A percentile compares a stretch with the other conserved stretches of the same genome.
phyloP scores from a whole-genome alignment of 2,329 filamentous ascomycete genomes.

The Amylocarpus encephaloides region DNA sequence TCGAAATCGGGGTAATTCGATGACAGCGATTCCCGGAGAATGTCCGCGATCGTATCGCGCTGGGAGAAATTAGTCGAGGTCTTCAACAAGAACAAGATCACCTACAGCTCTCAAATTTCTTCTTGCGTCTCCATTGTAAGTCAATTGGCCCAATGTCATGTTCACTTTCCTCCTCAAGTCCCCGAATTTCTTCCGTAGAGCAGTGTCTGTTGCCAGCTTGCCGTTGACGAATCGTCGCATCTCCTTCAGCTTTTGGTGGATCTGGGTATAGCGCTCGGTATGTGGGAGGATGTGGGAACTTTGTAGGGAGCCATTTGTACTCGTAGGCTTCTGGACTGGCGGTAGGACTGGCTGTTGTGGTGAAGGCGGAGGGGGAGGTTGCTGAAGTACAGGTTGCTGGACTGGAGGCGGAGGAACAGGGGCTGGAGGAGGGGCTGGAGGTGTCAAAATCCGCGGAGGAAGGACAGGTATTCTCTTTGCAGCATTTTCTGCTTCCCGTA shows the following conservation, averaged over 20 bases:
- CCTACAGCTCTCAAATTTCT: constrained; percentile 53
- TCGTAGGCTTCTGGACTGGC: background rate
- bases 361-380: background rate
- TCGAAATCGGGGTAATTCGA: constrained; percentile 45
- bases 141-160: constrained; percentile 65
- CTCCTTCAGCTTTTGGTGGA: constrained; percentile 63
- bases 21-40: constrained; percentile 48
- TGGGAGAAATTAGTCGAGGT: constrained; percentile 7
- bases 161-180: constrained; percentile 66
- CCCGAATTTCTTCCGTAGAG: constrained; percentile 60
- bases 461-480: constrained; percentile 27
- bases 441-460: constrained; percentile 20
- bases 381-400: background rate
- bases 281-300: constrained; percentile 30
- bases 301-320: no score
- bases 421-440: constrained; percentile 8
- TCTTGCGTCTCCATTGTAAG: constrained; percentile 50
- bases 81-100: constrained; percentile 12
- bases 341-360: background rate
- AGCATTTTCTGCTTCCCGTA: constrained; percentile 38
- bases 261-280: constrained; percentile 40
- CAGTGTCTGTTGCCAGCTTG: constrained; percentile 43
- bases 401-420: constrained; percentile 3
- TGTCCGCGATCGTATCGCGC: constrained; percentile 39
- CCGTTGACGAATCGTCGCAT: constrained; percentile 47